These are phyloP conservation scores for Verticillium tricorpus DNA, from an alignment of 2,329 filamentous ascomycete genomes.

Conservation along the genomic window DNA sequence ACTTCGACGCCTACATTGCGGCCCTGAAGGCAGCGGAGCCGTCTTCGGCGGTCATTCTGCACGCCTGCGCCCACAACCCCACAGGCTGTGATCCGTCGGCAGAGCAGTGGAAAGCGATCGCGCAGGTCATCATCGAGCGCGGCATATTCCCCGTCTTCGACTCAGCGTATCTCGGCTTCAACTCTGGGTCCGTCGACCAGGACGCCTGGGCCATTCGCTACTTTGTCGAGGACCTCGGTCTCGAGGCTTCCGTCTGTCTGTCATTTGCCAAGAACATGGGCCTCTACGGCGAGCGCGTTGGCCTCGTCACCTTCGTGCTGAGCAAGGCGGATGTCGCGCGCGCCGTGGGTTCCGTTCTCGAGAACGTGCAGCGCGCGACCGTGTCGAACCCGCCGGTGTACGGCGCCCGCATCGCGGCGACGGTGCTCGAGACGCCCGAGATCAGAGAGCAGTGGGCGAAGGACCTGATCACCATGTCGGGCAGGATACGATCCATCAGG, in stretches of 20 bases:
- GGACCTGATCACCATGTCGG: conserved; percentile 31
- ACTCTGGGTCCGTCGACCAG: conserved; percentile 23
- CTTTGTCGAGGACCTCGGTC: conserved; percentile 26
- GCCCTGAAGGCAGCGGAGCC: conserved; percentile 20
- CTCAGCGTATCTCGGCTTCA: conserved; percentile 27
- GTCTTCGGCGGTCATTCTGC: conserved; percentile 26
- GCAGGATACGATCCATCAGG: conserved; percentile 29
- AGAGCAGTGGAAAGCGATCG: conserved; percentile 24
- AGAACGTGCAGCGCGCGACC: conserved; percentile 25
- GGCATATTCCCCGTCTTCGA: conserved; percentile 25
- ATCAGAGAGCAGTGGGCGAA: conserved; percentile 25
- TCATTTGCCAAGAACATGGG: conserved; percentile 60
- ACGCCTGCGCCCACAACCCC: conserved; percentile 39
- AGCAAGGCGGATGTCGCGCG: conserved; percentile 7
- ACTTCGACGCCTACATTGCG: conserved; percentile 24
- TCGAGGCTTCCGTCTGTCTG: conserved; percentile 52
- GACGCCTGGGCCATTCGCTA: conserved; percentile 27
- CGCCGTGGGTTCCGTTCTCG: conserved; percentile 22
- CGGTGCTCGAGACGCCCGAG: conserved; percentile 22
- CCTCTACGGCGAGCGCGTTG: conserved; percentile 33
- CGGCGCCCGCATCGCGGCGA: conserved; percentile 27
- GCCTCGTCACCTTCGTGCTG: conserved; percentile 22
- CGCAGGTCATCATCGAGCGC: conserved; percentile 20
- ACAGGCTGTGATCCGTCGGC: conserved; percentile 34
- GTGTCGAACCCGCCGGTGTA: conserved; percentile 30